phyloP scores from a whole-genome alignment of 106 monocot genomes.

The Platanthera guangdongensis region DNA sequence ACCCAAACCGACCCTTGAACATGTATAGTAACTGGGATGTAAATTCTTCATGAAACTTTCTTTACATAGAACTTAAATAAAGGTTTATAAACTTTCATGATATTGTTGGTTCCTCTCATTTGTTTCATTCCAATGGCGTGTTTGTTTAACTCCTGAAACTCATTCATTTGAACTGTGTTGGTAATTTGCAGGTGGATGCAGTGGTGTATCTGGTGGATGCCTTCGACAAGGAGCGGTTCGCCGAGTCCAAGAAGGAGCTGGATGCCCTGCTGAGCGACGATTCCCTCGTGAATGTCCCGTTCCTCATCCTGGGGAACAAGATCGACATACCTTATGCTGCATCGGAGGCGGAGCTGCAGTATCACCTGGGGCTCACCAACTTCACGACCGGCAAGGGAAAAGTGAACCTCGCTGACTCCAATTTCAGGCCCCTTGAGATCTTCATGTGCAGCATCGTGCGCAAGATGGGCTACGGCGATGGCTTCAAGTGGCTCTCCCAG shows the following conservation, averaged over 20 bases:
- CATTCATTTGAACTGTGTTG: too few relatives aligned
- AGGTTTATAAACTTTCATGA: too few relatives aligned
- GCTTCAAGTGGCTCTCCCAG: constrained; percentile 10
- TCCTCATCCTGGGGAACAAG: constrained; percentile 10
- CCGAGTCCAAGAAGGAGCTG: constrained; percentile 16
- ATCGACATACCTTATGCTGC: constrained; percentile 7
- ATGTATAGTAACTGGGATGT: too few relatives aligned
- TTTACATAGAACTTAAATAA: too few relatives aligned
- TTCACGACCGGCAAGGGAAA: constrained; percentile 15
- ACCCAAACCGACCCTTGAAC: too few relatives aligned
- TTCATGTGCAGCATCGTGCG: constrained; percentile 9
- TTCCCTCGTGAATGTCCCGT: constrained; percentile 9
- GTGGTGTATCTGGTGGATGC: constrained; percentile 16
- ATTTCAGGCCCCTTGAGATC: constrained; percentile 3
- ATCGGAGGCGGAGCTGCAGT: constrained; percentile 11
- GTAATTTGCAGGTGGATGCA: constrained; percentile 7
- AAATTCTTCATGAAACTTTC: too few relatives aligned
- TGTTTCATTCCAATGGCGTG: too few relatives aligned
- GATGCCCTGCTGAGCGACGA: constrained; percentile 13
- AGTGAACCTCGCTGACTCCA: constrained; percentile 9
- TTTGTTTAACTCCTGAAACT: too few relatives aligned
- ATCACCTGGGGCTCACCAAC: constrained; percentile 9
- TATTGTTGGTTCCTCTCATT: too few relatives aligned
- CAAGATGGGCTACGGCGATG: constrained; percentile 11
- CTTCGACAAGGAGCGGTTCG: constrained; percentile 14